Conservation (phyloP, 768 basidiomycete species). For the Lactarius hatsudake region DNA sequence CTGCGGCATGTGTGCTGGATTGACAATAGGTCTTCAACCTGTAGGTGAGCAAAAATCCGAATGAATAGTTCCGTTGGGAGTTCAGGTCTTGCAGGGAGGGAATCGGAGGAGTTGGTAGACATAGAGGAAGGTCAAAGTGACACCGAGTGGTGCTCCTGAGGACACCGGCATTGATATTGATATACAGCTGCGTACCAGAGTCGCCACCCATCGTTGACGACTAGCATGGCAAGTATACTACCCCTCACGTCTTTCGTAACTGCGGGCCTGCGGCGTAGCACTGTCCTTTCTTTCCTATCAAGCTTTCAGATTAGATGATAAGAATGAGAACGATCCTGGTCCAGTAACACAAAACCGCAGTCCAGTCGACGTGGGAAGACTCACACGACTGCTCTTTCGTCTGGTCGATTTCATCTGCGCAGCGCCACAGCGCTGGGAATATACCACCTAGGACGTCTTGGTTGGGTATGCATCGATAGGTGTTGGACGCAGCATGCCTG, state of each 20-base stretch:
- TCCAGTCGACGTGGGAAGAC: background rate
- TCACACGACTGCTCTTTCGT: background rate
- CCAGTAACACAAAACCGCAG: background rate
- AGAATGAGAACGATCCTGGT: background rate
- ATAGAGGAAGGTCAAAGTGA: background rate
- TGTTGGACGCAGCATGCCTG: slow-evolving; percentile 31
- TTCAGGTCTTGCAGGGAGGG: background rate
- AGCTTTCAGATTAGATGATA: background rate
- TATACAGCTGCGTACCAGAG: background rate
- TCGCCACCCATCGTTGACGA: background rate
- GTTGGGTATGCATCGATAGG: slow-evolving; percentile 63
- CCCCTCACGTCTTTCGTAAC: background rate
- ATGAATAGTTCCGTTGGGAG: slow-evolving; percentile 3
- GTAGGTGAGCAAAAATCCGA: background rate
- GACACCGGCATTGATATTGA: background rate
- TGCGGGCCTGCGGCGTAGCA: background rate
- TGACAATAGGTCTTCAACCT: background rate
- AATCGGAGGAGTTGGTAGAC: background rate
- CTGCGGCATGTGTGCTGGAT: slow-evolving; percentile 5
- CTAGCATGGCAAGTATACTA: background rate
- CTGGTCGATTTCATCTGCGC: background rate
- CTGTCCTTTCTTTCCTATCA: background rate
- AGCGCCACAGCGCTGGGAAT: no score
- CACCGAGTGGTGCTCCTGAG: background rate
- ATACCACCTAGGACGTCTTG: slow-evolving; percentile 42